Evolutionary conservation across 352 stramenopile species (phyloP).

Genomic region (Phytophthora lateralis): DNA sequence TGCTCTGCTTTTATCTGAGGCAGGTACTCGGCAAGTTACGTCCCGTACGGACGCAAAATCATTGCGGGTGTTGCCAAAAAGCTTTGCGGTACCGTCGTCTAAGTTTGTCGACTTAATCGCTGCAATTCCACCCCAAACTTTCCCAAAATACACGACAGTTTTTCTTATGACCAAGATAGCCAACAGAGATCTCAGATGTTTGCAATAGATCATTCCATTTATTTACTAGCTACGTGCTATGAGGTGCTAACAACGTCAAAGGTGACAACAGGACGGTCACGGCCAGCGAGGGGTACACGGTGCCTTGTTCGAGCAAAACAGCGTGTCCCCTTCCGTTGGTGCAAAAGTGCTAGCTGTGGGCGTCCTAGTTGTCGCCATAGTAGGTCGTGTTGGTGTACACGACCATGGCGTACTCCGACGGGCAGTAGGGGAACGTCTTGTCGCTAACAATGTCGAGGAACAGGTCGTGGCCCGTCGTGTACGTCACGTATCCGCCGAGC

Average conservation of each 20-base stretch:
- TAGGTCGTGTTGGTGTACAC: conserved; percentile 53
- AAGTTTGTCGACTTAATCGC: conserved; percentile 1
- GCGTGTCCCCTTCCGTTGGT: conserved; percentile 16
- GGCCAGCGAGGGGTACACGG: conserved; percentile 12
- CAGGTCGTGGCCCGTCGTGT: conserved; percentile 38
- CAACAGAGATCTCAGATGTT: no score
- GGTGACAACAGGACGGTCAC: conserved; percentile 27
- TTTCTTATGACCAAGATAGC: conserved; percentile 5
- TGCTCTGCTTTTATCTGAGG: background rate
- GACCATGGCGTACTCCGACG: conserved; percentile 41
- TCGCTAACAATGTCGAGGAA: conserved; percentile 35
- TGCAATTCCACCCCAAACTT: conserved; percentile 1
- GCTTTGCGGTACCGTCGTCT: conserved; percentile 49
- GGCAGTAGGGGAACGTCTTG: conserved; percentile 58
- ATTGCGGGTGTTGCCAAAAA: conserved; percentile 71
- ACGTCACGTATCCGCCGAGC: conserved; percentile 48
- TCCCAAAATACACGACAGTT: background rate
- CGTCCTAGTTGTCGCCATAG: conserved; percentile 42
- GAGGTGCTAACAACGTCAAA: conserved; percentile 15
- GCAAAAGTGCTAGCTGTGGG: conserved; percentile 19
- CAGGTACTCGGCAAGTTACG: conserved; percentile 86
- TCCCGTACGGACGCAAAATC: conserved; percentile 86
- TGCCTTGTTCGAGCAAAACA: conserved; percentile 21
- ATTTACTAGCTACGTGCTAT: conserved; percentile 38
- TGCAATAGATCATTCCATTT: conserved; percentile 43